These are phyloP conservation scores for Podosphaera fusca DNA, from an alignment of 2,329 filamentous ascomycete species.

Conservation along the genomic window DNA sequence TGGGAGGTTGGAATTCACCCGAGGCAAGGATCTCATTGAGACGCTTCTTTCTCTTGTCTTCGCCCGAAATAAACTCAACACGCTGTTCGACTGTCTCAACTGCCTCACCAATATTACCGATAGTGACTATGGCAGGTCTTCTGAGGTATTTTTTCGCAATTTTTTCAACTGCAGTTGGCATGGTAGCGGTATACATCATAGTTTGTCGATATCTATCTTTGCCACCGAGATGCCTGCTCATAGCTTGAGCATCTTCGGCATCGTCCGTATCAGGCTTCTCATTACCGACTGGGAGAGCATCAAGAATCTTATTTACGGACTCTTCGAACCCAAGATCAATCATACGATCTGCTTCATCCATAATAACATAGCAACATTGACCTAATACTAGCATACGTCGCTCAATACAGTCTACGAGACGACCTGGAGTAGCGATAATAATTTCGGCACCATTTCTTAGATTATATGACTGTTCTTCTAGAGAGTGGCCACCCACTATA, in stretches of 20 bases:
- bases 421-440: conserved; percentile 92
- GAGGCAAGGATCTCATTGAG: conserved; percentile 74
- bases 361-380: conserved; percentile 97
- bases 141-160: conserved; percentile 95
- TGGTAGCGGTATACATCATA: conserved; percentile 99
- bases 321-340: conserved; percentile 97
- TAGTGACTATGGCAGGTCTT: conserved; percentile 78
- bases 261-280: conserved; percentile 89
- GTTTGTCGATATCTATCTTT: conserved; percentile 78
- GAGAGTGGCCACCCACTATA: conserved; percentile 88
- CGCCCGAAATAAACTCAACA: conserved; percentile 71
- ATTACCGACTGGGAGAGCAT: conserved; percentile 75
- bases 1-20: conserved; percentile 60
- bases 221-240: conserved; percentile 55
- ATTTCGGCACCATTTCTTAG: conserved; percentile 88
- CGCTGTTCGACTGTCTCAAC: conserved; percentile 96
- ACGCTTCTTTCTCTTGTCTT: conserved; percentile 92
- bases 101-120: conserved; percentile 83
- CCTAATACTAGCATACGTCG: conserved; percentile 70
- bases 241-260: conserved; percentile 66
- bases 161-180: conserved; percentile 77
- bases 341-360: conserved; percentile 99
- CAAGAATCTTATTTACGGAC: conserved; percentile 89
- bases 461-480: conserved; percentile 82
- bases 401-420: conserved; percentile 92